A percentile compares a stretch with the other conserved stretches of the same genome.
Conservation (phyloP, 768 basidiomycete species). For the Coprinopsis strossmayeri region DNA sequence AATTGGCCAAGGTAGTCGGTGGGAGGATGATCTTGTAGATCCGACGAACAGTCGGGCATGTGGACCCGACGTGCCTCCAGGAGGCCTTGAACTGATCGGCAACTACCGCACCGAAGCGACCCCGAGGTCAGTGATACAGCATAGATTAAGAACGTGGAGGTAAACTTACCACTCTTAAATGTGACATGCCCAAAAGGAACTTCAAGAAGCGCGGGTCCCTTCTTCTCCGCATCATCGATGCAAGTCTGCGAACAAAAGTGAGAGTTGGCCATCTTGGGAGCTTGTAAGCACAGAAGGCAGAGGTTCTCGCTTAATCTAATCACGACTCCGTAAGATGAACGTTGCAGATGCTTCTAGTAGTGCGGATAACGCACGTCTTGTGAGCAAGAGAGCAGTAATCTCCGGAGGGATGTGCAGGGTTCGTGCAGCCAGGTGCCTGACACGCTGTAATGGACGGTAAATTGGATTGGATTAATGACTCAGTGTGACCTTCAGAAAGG, state of each 20-base stretch:
- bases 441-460: conserved; percentile 22
- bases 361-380: conserved; percentile 34
- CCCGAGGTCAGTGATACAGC: too few relatives aligned
- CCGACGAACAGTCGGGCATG: conserved; percentile 50
- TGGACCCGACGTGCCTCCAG: conserved; percentile 53
- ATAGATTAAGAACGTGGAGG: too few relatives aligned
- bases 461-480: neutral
- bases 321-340: neutral
- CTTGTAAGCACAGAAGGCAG: conserved; percentile 56
- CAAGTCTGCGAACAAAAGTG: conserved; percentile 59
- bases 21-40: conserved; percentile 61
- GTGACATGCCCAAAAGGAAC: conserved; percentile 54
- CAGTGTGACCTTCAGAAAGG: too few relatives aligned
- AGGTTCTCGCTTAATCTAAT: conserved; percentile 39
- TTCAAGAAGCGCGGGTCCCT: conserved; percentile 51
- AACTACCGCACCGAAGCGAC: too few relatives aligned
- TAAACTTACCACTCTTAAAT: conserved; percentile 53
- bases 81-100: conserved; percentile 62
- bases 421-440: conserved; percentile 43
- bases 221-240: conserved; percentile 45
- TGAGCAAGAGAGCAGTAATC: conserved; percentile 49
- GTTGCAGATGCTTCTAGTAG: neutral
- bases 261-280: conserved; percentile 46
- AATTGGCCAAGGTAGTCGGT: conserved; percentile 42
- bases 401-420: conserved; percentile 29